Percentiles rank a stretch among this genome's conserved stretches.
Evolutionary conservation across 2,329 filamentous ascomycete species (phyloP).

Genomic region (Paramyrothecium sp.): DNA sequence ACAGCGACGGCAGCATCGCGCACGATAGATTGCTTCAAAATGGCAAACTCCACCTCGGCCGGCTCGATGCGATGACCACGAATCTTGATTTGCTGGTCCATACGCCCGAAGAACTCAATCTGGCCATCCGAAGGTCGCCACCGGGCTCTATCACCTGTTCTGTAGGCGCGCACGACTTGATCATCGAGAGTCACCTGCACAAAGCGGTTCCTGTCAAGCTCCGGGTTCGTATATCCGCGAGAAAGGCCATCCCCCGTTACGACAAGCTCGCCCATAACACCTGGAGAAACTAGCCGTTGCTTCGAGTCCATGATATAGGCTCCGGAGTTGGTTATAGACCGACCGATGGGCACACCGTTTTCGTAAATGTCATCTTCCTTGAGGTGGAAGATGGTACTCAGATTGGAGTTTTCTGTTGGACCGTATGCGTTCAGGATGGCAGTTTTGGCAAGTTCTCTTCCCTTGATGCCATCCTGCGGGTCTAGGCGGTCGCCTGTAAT

Average conservation of each 20-base stretch:
- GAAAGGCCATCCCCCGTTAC: constrained; percentile 22
- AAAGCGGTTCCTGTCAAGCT: constrained; percentile 11
- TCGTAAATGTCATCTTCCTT: background rate
- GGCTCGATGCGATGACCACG: constrained; percentile 27
- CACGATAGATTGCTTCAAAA: constrained; percentile 11
- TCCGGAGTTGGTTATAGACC: constrained; percentile 15
- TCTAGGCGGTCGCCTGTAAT: constrained; percentile 16
- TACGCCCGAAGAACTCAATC: constrained; percentile 24
- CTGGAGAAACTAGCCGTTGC: constrained; percentile 17
- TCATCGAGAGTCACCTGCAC: constrained; percentile 8
- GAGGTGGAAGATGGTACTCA: constrained; percentile 5
- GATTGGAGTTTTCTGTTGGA: constrained; percentile 13
- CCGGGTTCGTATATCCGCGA: constrained; percentile 16
- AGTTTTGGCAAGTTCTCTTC: background rate
- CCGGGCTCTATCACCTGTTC: constrained; percentile 23
- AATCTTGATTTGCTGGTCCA: constrained; percentile 26
- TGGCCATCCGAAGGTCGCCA: constrained; percentile 15
- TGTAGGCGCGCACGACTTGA: constrained; percentile 13
- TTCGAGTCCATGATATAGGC: constrained; percentile 20
- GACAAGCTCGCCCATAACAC: constrained; percentile 23
- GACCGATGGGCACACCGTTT: constrained; percentile 16
- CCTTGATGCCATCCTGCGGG: background rate
- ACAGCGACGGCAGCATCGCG: constrained; percentile 15
- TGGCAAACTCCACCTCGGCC: constrained; percentile 21
- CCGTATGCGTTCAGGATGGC: constrained; percentile 11